Evolutionary conservation across 2,329 filamentous ascomycete species (phyloP), one percentile per base, ranked within the genome.

Genomic region (Chrysoporthe cubensis): DNA sequence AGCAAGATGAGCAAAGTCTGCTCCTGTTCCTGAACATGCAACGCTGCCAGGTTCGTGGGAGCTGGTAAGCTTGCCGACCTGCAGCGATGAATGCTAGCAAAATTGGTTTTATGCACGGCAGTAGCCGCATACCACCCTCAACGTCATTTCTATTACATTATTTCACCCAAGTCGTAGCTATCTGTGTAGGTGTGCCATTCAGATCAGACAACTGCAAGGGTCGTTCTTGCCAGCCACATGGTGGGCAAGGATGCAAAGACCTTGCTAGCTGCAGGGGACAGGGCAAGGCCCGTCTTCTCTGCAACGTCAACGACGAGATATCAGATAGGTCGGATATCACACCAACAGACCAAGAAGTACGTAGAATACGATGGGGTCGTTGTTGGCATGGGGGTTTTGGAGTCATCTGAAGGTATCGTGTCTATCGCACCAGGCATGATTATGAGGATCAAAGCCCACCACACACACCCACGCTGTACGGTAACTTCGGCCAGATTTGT

Each of bases 171-270:
- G 46, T 52, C 37, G 52, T 40, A 60, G 57, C n/a, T 21, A n/a
- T 44, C 37, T 54, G 42, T 65, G 66, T 63, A 57, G 66, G 66
- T 65, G 63, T 70, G 68, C 58, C 66, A 70, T 70, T 70, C 66
- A 34, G 43, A 58, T 50, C 50, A 44, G 52, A 56, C 58, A 65
- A 43, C 40, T 50, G 63, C 68, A 68, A 70, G 68, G 68, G 68
- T 70, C 52, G 50, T 50, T 62, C 37, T 62, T 48, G 34, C 61
- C 46, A 62, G 63, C 66, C 63, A 58, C 59, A 65, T 68, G 68
- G 59, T 63, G 44, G 52, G 46, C 66, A 70, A 68, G 68, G 68
- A 70, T 70, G 59, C 62, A 61, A 52, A 34, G 56, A 65, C 61
- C 61, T 67, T 67, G 62, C 66, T 57, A 62, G 66, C 66, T 62